Evolutionary conservation across 2,329 filamentous ascomycete genomes (phyloP).

Genomic region (Lasiodiplodia sp.): DNA sequence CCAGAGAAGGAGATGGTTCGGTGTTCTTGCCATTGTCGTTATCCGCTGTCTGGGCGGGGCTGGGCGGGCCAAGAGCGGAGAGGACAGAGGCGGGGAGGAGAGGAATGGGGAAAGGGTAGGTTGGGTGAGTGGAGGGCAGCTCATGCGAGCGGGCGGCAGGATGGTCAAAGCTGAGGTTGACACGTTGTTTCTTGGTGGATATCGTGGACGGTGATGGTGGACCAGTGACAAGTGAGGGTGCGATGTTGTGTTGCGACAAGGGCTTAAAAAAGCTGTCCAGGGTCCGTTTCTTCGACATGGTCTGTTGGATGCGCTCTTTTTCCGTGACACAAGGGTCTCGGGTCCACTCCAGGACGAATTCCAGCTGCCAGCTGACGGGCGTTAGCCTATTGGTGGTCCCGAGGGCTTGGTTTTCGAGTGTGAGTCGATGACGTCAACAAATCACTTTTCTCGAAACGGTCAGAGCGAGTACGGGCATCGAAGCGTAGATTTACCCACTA

Average conservation of each 20-base stretch:
- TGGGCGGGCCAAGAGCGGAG: slow-evolving; percentile 45
- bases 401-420: neutral
- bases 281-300: slow-evolving; percentile 62
- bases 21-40: slow-evolving; percentile 33
- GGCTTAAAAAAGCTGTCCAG: slow-evolving; percentile 74
- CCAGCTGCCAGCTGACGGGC: slow-evolving; percentile 5
- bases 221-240: neutral
- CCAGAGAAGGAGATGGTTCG: slow-evolving; percentile 14
- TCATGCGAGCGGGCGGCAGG: slow-evolving; percentile 27
- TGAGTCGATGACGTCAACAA: slow-evolving; percentile 26
- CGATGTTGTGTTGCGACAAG: slow-evolving; percentile 39
- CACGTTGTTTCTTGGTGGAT: slow-evolving; percentile 16
- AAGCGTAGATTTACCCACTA: neutral
- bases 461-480: neutral
- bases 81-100: slow-evolving; percentile 55
- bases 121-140: slow-evolving; percentile 52
- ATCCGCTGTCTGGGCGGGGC: neutral
- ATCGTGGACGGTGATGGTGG: neutral
- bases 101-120: slow-evolving; percentile 62
- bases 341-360: neutral
- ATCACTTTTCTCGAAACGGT: slow-evolving; percentile 13
- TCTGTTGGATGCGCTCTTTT: neutral
- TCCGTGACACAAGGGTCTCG: slow-evolving; percentile 8
- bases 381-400: neutral
- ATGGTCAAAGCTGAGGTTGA: slow-evolving; percentile 48